Evolutionary conservation across 495 filamentous ascomycete species (phyloP).

Genomic region (Aspergillus affinis): DNA sequence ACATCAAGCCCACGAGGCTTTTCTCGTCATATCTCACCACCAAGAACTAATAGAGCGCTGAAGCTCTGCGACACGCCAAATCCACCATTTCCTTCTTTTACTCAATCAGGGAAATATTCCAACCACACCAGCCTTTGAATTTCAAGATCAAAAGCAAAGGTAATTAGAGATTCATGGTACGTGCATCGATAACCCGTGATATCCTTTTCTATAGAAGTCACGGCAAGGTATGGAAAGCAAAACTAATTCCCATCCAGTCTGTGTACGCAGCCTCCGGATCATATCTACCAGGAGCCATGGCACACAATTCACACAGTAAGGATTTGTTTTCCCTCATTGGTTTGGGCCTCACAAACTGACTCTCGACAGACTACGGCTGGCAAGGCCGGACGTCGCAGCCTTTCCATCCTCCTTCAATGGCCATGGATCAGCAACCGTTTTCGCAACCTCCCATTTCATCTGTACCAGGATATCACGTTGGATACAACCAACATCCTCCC

Average conservation of each 20-base stretch:
- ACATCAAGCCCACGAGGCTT: not conserved
- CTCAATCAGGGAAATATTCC: not conserved
- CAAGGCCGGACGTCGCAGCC: conserved; percentile 23
- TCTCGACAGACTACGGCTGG: conserved; percentile 25
- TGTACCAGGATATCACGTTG: conserved; percentile 17
- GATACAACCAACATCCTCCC: conserved; percentile 18
- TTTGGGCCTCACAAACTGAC: conserved; percentile 9
- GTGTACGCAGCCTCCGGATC: conserved; percentile 6
- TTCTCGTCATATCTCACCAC: not conserved
- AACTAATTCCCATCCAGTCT: conserved; percentile 4
- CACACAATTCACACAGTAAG: conserved; percentile 26
- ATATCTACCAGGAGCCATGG: conserved; percentile 18
- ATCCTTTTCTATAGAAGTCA: not conserved
- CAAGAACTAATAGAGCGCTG: not conserved
- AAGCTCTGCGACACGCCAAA: not conserved
- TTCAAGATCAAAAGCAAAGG: not conserved
- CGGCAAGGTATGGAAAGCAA: too few species aligned
- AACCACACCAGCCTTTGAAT: not conserved
- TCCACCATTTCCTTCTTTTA: not conserved
- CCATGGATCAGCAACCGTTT: conserved; percentile 24
- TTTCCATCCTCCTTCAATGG: conserved; percentile 21
- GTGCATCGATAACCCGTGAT: not conserved
- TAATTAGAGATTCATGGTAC: not conserved
- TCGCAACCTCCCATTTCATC: conserved; percentile 20
- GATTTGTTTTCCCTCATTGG: not conserved